phyloP scores from a whole-genome alignment of 2,329 filamentous ascomycete species.

The Cytospora piceae region DNA sequence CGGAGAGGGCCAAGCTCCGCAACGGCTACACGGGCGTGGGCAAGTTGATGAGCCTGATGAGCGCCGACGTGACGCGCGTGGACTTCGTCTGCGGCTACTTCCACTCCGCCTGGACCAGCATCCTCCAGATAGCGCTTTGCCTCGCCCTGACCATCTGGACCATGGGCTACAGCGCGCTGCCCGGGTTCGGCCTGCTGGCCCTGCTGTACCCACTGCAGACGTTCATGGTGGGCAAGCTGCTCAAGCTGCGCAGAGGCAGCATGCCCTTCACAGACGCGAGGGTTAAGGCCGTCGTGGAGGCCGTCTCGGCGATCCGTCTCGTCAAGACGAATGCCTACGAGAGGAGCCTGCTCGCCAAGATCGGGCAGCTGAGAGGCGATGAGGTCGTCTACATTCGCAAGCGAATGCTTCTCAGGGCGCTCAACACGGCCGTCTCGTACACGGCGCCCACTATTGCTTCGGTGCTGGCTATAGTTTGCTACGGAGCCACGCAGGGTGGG shows the following conservation, averaged over 20 bases:
- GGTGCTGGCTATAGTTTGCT: slow-evolving; percentile 34
- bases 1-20: slow-evolving; percentile 30
- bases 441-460: slow-evolving; percentile 35
- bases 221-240: slow-evolving; percentile 33
- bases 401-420: slow-evolving; percentile 35
- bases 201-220: slow-evolving; percentile 35
- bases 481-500: slow-evolving; percentile 28
- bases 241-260: slow-evolving; percentile 35
- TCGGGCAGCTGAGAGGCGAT: slow-evolving; percentile 32
- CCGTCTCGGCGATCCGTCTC: slow-evolving; percentile 36
- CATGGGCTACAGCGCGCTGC: slow-evolving; percentile 36
- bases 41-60: slow-evolving; percentile 40
- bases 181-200: slow-evolving; percentile 35
- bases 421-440: slow-evolving; percentile 36
- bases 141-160: slow-evolving; percentile 35
- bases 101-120: slow-evolving; percentile 39
- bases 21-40: slow-evolving; percentile 34
- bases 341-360: slow-evolving; percentile 33
- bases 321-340: slow-evolving; percentile 37
- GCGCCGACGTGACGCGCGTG: slow-evolving; percentile 39
- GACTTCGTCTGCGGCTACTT: slow-evolving; percentile 41
- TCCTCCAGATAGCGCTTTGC: slow-evolving; percentile 39
- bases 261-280: slow-evolving; percentile 37
- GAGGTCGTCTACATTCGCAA: slow-evolving; percentile 37
- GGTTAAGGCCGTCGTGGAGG: slow-evolving; percentile 36